Evolutionary conservation across 2,329 filamentous ascomycete species (phyloP).

Genomic region (Penicillium sp.): DNA sequence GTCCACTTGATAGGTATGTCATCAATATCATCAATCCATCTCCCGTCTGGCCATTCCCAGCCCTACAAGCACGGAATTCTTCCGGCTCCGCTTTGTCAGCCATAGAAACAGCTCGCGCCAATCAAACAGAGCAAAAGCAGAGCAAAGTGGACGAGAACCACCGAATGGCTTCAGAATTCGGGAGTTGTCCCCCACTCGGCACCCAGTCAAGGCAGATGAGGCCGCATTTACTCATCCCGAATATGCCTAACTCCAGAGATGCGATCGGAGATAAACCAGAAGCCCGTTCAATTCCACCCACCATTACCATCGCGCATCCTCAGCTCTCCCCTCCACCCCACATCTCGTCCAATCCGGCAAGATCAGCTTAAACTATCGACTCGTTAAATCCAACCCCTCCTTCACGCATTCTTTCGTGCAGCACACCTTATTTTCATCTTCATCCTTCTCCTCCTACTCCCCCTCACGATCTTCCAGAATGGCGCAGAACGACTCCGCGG

Average conservation of each 20-base stretch:
- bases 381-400: constrained; percentile 11
- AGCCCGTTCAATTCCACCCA: not conserved
- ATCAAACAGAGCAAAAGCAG: too few relatives aligned
- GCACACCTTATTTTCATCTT: not conserved
- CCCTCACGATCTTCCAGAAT: constrained; percentile 9
- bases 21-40: not conserved
- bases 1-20: too few relatives aligned
- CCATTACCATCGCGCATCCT: not conserved
- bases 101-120: too few relatives aligned
- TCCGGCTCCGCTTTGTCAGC: constrained; percentile 2
- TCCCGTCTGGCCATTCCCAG: not conserved
- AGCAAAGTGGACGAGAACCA: not conserved
- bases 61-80: not conserved
- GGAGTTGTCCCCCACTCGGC: constrained; percentile 20
- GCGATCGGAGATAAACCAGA: constrained; percentile 11
- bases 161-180: too few relatives aligned
- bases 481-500: constrained; percentile 18
- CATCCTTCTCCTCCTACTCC: not conserved
- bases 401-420: not conserved
- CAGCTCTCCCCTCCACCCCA: not conserved
- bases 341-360: constrained; percentile 13
- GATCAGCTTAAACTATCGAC: constrained; percentile 12
- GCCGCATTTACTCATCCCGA: not conserved
- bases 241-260: not conserved
- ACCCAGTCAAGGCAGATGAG: constrained; percentile 11